Evolutionary conservation across 441 rosid genomes (phyloP).

Genomic region (Macaranga tanarius): DNA sequence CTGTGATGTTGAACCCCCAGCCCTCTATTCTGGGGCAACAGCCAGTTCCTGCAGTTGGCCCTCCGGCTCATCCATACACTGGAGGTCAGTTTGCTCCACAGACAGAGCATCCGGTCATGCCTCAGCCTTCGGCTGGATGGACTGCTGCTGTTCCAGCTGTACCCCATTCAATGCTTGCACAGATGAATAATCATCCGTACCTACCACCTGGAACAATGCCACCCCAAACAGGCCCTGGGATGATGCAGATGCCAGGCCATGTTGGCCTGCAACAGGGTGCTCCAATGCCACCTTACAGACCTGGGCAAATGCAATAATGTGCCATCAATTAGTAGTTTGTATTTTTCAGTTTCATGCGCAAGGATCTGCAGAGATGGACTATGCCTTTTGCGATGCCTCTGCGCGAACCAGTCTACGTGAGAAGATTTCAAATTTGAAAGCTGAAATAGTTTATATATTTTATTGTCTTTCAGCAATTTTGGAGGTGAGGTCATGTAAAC

Average conservation of each 20-base stretch:
- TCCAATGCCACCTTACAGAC: conserved; percentile 44
- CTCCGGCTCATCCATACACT: conserved; percentile 41
- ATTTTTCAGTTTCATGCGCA: conserved; percentile 3
- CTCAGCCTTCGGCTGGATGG: conserved; percentile 71
- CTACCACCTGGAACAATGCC: conserved; percentile 49
- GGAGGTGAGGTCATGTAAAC: conserved; percentile 12
- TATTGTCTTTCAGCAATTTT: conserved; percentile 17
- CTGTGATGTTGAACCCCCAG: conserved; percentile 52
- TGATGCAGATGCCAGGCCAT: conserved; percentile 54
- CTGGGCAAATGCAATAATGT: conserved; percentile 43
- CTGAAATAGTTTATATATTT: conserved; percentile 5
- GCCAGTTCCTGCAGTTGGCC: conserved; percentile 47
- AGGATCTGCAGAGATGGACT: conserved; percentile 1
- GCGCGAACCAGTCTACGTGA: neutral
- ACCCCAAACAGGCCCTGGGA: conserved; percentile 49
- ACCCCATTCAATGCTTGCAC: conserved; percentile 54
- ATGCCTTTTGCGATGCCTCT: neutral
- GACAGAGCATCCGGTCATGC: conserved; percentile 37
- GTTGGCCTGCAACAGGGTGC: conserved; percentile 33
- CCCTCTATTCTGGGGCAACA: conserved; percentile 72
- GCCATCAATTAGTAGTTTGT: neutral
- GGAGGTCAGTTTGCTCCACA: conserved; percentile 43
- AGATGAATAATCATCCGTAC: conserved; percentile 56
- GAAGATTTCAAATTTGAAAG: conserved; percentile 1
- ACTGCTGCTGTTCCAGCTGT: conserved; percentile 36